Conservation (phyloP, 2,329 filamentous ascomycete genomes). For the Sclerotiophoma versabilis region DNA sequence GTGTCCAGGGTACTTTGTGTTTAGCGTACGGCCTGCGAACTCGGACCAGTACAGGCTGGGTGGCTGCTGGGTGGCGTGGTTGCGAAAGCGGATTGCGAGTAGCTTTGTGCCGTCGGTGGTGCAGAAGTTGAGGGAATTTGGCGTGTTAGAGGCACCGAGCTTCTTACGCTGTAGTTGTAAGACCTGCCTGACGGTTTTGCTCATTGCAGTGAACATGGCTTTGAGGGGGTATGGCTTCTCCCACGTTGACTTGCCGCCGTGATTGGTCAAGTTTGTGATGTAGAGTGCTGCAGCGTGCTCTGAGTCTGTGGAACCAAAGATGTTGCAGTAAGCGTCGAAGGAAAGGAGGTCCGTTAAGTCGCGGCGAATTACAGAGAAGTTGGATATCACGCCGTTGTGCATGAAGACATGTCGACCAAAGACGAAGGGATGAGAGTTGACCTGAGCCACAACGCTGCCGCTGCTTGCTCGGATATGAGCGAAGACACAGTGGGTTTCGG, state of each 20-base stretch:
- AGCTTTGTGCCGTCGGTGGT: conserved; percentile 59
- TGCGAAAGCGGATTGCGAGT: conserved; percentile 61
- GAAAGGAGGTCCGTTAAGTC: conserved; percentile 55
- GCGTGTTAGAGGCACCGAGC: conserved; percentile 50
- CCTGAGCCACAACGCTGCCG: conserved; percentile 56
- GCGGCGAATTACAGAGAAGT: conserved; percentile 57
- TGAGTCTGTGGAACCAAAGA: conserved; percentile 61
- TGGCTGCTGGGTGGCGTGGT: conserved; percentile 60
- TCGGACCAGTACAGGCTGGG: conserved; percentile 60
- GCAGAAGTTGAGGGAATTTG: conserved; percentile 62
- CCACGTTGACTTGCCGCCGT: conserved; percentile 50
- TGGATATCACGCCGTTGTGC: conserved; percentile 62
- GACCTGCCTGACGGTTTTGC: conserved; percentile 56
- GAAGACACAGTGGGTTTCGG: conserved; percentile 58
- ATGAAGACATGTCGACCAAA: conserved; percentile 63
- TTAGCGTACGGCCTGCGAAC: conserved; percentile 60
- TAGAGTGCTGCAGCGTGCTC: conserved; percentile 61
- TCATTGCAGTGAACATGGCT: conserved; percentile 56
- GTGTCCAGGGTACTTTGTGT: conserved; percentile 60
- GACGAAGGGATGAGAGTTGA: conserved; percentile 64
- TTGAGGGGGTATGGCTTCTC: conserved; percentile 51
- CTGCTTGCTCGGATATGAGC: conserved; percentile 62
- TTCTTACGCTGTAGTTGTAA: conserved; percentile 54
- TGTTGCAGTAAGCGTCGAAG: conserved; percentile 57
- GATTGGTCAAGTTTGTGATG: conserved; percentile 55